Evolutionary conservation across 1,139 yeast genomes (phyloP), one percentile per base, ranked within the genome.

Genomic region (Debaryomyces psychrophilus): DNA sequence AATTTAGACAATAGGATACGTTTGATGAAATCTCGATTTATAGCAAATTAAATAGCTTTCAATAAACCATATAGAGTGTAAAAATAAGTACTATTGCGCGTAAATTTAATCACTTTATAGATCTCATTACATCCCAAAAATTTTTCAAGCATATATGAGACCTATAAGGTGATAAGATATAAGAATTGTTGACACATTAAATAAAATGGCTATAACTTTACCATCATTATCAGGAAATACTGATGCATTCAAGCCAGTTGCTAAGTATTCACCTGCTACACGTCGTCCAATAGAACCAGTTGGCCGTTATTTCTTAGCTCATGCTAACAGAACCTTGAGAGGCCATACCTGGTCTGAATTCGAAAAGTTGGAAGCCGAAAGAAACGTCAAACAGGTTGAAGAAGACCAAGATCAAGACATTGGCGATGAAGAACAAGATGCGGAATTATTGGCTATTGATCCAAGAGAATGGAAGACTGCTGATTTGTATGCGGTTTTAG

Each of bases 291-390:
- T 92, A 55, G 99, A 93, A 73, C 98, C 99, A 31, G 97, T 92
- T 57, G 99, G 99, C 46, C 95, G 95, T 55, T 87, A 82, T 66
- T 93, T 90, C 75, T 79, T 95, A 62, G 97, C 97, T 48, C 99
- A 95, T 64, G 99, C 99, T 50, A 85, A 96, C 58, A 87, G 99
- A 79, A 83, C 95, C 51, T 78, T 92, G 59, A 85, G 97, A 73
- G 97, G 97, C 69, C 97, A 96, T 74, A 90, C 98, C 49, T 93
- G 97, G 97, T 90, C 97, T 45, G 98, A 95, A 72, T 93, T 82
- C 64, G 99, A 93, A 74, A 85, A 87, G 68, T 76, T 90, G 59
- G 96, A 92, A 77, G 97, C 97, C 51, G 95, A 86, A 67, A 85
- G 83, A 72, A 89, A 89, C 69, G 96, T 89, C 62, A 80, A 81